These are phyloP conservation scores for Gomphus sp. DNA, from an alignment of 1,284 basidiomycete species.

Conservation along the genomic window DNA sequence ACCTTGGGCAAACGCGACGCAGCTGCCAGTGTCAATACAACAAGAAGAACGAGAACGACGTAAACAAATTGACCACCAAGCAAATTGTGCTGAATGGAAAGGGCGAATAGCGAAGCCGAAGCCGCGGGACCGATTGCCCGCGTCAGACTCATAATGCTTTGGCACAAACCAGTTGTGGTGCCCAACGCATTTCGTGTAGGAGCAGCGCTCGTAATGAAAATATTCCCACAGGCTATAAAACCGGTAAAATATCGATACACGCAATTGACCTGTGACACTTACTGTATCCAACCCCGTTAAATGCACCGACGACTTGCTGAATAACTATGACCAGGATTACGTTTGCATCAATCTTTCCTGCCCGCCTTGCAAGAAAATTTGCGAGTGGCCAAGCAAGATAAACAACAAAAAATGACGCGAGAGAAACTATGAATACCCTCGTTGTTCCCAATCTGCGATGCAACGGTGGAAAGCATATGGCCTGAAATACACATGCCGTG, in stretches of 20 bases:
- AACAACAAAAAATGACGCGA: constrained; percentile 13
- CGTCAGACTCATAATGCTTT: neutral
- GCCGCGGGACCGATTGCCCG: neutral
- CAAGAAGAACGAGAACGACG: neutral
- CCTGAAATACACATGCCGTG: constrained; percentile 49
- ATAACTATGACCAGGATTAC: neutral
- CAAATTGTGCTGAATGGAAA: neutral
- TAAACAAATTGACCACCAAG: neutral
- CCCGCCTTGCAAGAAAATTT: constrained; percentile 31
- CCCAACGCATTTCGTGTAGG: neutral
- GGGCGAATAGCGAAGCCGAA: neutral
- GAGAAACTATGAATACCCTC: neutral
- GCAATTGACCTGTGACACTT: neutral
- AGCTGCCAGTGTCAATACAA: neutral
- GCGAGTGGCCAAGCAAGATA: constrained; percentile 28
- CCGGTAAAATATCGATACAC: neutral
- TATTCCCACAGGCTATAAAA: neutral
- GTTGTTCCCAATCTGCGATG: constrained; percentile 41
- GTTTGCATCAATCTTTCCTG: neutral
- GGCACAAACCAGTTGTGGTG: neutral
- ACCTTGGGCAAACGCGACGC: neutral
- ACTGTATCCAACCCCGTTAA: neutral
- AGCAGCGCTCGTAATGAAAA: neutral
- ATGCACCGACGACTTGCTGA: neutral
- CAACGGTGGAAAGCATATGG: constrained; percentile 44